Evolutionary conservation across 2,329 filamentous ascomycete genomes (phyloP), one percentile per base, ranked within the genome.

Genomic region (Shiraia bambusicola): DNA sequence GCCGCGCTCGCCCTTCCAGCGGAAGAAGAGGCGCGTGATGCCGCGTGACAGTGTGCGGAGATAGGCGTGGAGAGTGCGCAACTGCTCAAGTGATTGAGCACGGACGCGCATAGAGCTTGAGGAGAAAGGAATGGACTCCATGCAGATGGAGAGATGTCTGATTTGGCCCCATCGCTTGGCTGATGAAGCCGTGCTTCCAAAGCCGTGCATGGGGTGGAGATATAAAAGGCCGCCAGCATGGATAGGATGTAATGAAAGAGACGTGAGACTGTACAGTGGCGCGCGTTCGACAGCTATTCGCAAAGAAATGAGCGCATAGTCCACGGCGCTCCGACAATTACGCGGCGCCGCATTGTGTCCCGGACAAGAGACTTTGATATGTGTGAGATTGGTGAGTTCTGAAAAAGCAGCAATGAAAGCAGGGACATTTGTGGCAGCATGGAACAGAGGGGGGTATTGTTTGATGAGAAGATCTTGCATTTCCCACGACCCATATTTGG

Each of bases 361-460:
- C 4, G 87, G 87, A 54, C 88, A 93, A 47, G 81, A 83, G 61
- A 95, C 79, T 34, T 80, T 85, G 45, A 95, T 75, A 64, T 92
- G 87, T 32, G 80, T 76, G 57, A 95, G 73, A 56, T 84, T 86
- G 43, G 80, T 72, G 58, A 95, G 67, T 49, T 83, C 74, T 26
- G 78, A 79, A 62, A 95, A 76, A 34, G 87, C 87, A 50, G 82
- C 78, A 56, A 92, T 83, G 71, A 95, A 95, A 28, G 87, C 87
- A 4, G 87, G 81, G 6, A 94, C 85, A 62, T 95, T 93, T 47
- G 88, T 92, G 6, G 90, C 87, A 6, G 89, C 87, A 62, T 95
- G 90, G 71, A 95, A 95, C 2, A 95, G 73, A 5, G 90, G 88
- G 37, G 88, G 88, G 60, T 94, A 95, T 70, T 95, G 89, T 63